phyloP scores from a whole-genome alignment of 805 yeast genomes.

The Suhomyces emberorum region DNA sequence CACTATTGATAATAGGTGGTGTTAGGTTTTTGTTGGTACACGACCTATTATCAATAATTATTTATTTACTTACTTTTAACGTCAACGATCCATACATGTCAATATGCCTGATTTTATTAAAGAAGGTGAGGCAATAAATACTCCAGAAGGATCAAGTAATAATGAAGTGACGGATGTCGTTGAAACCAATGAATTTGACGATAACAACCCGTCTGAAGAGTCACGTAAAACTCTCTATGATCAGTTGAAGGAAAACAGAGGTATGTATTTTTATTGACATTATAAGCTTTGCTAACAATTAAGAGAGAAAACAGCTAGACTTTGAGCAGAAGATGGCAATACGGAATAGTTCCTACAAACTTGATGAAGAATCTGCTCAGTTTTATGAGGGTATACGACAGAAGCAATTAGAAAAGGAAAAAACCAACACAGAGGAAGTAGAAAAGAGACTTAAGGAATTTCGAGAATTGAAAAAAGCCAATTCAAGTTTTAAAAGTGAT shows the following conservation, averaged over 20 bases:
- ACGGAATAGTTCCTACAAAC: constrained; percentile 39
- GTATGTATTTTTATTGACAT: constrained; percentile 20
- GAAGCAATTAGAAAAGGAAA: constrained; percentile 16
- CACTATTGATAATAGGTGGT: too few relatives aligned
- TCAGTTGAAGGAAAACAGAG: constrained; percentile 40
- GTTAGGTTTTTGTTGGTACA: too few relatives aligned
- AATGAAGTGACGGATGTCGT: neutral
- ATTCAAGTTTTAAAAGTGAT: too few relatives aligned
- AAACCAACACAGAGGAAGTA: neutral
- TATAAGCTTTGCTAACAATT: constrained; percentile 13
- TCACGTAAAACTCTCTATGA: constrained; percentile 40
- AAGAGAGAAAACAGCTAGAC: constrained; percentile 32
- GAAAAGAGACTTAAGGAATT: too few relatives aligned
- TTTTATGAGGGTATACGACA: constrained; percentile 30
- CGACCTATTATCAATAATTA: too few relatives aligned
- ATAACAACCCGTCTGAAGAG: constrained; percentile 13
- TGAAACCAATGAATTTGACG: constrained; percentile 1
- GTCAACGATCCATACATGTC: too few relatives aligned
- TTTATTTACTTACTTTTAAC: too few relatives aligned
- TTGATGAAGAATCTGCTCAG: constrained; percentile 33
- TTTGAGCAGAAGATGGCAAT: constrained; percentile 26
- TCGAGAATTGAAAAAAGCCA: too few relatives aligned
- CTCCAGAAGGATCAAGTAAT: neutral
- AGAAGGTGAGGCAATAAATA: constrained; percentile 3
- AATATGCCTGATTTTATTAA: constrained; percentile 11